Evolutionary conservation across 768 basidiomycete genomes (phyloP).

Genomic region (Suillus clintonianus): DNA sequence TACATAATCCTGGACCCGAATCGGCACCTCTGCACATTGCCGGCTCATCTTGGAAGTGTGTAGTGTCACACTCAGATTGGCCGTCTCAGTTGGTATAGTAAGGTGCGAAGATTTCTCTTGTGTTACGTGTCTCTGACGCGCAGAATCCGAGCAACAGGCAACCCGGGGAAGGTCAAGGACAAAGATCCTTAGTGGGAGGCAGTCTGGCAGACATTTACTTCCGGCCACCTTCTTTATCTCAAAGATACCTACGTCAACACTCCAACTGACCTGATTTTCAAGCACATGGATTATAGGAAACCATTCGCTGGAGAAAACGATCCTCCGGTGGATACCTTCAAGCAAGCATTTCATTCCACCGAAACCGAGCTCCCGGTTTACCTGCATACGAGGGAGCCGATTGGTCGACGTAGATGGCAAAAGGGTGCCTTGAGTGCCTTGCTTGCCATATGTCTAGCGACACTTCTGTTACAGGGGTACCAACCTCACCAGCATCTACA

Average conservation of each 20-base stretch:
- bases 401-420: constrained; percentile 11
- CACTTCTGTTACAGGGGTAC: constrained; percentile 6
- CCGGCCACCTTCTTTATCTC: background rate
- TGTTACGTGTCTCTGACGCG: background rate
- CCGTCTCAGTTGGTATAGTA: no score
- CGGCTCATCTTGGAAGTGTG: no score
- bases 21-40: background rate
- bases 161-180: background rate
- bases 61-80: no score
- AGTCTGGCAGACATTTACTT: background rate
- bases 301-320: no score
- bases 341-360: background rate
- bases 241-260: background rate
- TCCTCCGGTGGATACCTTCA: background rate
- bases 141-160: background rate
- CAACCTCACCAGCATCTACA: background rate
- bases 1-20: background rate
- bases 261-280: background rate
- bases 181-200: background rate
- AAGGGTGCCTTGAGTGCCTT: constrained; percentile 9
- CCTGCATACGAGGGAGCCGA: background rate
- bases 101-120: background rate
- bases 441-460: constrained; percentile 13
- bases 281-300: background rate
- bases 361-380: background rate